Evolutionary conservation across 371 early-diverging fungal genomes (phyloP), one percentile per base, ranked within the genome.

Genomic region (Nosema muscidifuracis): DNA sequence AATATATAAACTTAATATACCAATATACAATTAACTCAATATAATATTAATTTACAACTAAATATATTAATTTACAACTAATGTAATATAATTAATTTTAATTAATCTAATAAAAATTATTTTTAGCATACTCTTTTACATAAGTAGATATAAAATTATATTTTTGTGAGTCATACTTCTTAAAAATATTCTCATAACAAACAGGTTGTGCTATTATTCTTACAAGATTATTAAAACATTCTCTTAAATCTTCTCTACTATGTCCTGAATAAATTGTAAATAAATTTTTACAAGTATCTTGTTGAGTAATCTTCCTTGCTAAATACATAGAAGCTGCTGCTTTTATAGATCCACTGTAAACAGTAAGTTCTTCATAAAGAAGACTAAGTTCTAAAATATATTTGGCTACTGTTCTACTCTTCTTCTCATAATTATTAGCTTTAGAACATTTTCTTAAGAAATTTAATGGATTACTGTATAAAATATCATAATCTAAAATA

Each of bases 381-480:
- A 91, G 84, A 15, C 91, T 85, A 3, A 93, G 85, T 84, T 98
- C 99, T 88, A 96, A 87, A 65, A 97, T 86, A 80, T 93, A 95
- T 81, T 93, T 93, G 10, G 93, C 94, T 15, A 95, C 80, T 6
- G 89, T 90, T 56, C 96, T 87, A 20, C 89, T 88, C 77, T 89
- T 88, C 40, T 88, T 83, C 74, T 94, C 90, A 79, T 91, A 79
- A 26, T 73, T 74, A 22, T 81, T 74, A 33, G 77, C 73, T 40
- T 75, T 71, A 18, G 77, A 43, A 51, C 65, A 74, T 42, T 64
- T 65, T 60, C 83, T 73, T 6, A 83, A 70, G 66, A 81, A 83
- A 47, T 71, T 73, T 18, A 83, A 69, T 15, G 84, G 82, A n/a
- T 78, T 77, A 0, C 74, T 72, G 66, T 56, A 81, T 28, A 71